These are phyloP conservation scores for Citrus trifoliata DNA, from an alignment of 345 rosid genomes.

Conservation along the genomic window DNA sequence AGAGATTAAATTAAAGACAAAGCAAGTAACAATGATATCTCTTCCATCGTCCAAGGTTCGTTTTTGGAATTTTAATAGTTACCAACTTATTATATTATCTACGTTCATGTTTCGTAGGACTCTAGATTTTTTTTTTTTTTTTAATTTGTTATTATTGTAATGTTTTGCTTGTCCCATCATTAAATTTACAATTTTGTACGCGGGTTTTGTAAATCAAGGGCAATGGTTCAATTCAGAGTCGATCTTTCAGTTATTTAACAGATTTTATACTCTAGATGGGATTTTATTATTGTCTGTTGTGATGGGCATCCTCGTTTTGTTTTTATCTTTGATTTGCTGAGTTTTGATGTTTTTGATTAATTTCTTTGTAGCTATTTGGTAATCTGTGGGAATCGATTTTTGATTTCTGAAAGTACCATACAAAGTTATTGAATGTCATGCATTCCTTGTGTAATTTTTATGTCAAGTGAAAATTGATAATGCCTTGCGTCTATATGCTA, in stretches of 20 bases:
- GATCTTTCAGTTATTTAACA: background rate
- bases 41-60: background rate
- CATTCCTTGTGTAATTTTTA: background rate
- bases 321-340: background rate
- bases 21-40: background rate
- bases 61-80: background rate
- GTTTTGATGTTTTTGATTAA: background rate
- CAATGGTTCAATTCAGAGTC: background rate
- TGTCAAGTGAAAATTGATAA: background rate
- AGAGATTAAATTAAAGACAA: background rate
- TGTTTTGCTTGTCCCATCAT: background rate
- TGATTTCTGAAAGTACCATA: background rate
- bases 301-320: background rate
- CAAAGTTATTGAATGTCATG: background rate
- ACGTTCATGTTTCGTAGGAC: background rate
- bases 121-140: background rate
- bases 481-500: background rate
- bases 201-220: constrained; percentile 1
- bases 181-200: background rate
- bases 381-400: background rate
- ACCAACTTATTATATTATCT: background rate
- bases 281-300: background rate
- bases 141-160: background rate
- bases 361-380: background rate
- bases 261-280: constrained; percentile 1